Evolutionary conservation across 371 early-diverging fungal species (phyloP), one percentile per base, ranked within the genome.

Genomic region (Mucor lusitanicus): DNA sequence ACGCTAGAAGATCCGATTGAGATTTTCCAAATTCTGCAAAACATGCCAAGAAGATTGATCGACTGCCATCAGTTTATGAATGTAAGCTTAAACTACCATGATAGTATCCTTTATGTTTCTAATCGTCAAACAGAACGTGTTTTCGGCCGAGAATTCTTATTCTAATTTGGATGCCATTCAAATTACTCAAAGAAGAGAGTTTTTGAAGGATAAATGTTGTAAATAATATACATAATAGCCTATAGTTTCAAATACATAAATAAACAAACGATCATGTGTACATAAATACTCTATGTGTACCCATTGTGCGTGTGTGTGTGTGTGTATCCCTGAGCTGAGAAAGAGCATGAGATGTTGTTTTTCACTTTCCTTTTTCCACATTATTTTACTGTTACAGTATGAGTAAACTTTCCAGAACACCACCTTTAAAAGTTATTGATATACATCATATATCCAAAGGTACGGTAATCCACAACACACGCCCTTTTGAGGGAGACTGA

Each of bases 61-160:
- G 89, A 93, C 67, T 91, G 90, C 55, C 90, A 91, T 64, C 75
- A 79, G 19, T 79, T 92, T 37, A 90, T 92, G 83, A 86, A 89
- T 42, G 84, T 85, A 79, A 70, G 63, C 39, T 3, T 4, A 25
- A 4, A 6, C n/a, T 13, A 13, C 2, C 21, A 19, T 23, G 3
- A 39, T 58, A 1, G 8, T 3, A 8, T 3, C 28, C 19, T 64
- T 39, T 4, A 25, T 23, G 27, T 33, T 27, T 37, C 63, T 33
- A 17, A 28, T 27, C 13, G 3, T 21, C 27, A 27, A 48, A 6
- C 23, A 54, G 42, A 61, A 42, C 21, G 37, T 60, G 12, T 67
- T 42, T 30, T 61, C 44, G 21, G 30, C 50, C 17, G 39, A 54
- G 19, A 40, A 44, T 27, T 48, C 35, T 13, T 62, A 58, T 37